Percentiles rank a stretch among this genome's conserved stretches.
Conservation (phyloP, 1,284 basidiomycete species). For the Apiotrichum domesticum region DNA sequence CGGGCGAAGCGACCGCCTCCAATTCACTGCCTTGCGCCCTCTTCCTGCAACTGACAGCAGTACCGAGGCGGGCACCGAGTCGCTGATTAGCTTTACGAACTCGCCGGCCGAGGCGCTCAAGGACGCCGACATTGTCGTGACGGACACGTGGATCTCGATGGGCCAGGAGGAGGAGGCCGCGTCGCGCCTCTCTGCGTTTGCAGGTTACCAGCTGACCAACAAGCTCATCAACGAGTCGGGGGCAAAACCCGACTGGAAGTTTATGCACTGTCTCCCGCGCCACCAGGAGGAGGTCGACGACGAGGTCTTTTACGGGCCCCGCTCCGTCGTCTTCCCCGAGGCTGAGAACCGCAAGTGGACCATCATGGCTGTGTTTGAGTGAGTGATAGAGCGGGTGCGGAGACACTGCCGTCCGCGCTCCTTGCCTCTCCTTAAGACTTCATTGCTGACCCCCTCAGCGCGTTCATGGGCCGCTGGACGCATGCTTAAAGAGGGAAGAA, state of each 20-base stretch:
- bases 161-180: conserved; percentile 92
- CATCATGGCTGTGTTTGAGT: conserved; percentile 62
- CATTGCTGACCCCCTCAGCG: background rate
- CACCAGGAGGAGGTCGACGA: conserved; percentile 92
- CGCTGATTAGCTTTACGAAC: conserved; percentile 41
- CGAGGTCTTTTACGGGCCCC: conserved; percentile 59
- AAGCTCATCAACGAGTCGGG: conserved; percentile 67
- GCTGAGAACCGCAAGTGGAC: conserved; percentile 89
- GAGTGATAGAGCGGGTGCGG: conserved; percentile 13
- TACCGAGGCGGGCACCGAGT: conserved; percentile 38
- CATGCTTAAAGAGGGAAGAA: background rate
- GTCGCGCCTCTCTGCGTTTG: conserved; percentile 79
- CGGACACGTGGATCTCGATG: conserved; percentile 99
- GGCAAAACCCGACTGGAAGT: conserved; percentile 85
- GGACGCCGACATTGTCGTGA: conserved; percentile 87
- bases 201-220: conserved; percentile 93
- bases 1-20: too few relatives aligned
- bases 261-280: conserved; percentile 91
- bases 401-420: too few relatives aligned
- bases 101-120: conserved; percentile 75
- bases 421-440: background rate
- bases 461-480: conserved; percentile 2
- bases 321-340: conserved; percentile 50
- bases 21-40: too few relatives aligned
- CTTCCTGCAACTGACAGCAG: conserved; percentile 16